phyloP scores from a whole-genome alignment of 2,329 filamentous ascomycete genomes.

The Verticillium dahliae region DNA sequence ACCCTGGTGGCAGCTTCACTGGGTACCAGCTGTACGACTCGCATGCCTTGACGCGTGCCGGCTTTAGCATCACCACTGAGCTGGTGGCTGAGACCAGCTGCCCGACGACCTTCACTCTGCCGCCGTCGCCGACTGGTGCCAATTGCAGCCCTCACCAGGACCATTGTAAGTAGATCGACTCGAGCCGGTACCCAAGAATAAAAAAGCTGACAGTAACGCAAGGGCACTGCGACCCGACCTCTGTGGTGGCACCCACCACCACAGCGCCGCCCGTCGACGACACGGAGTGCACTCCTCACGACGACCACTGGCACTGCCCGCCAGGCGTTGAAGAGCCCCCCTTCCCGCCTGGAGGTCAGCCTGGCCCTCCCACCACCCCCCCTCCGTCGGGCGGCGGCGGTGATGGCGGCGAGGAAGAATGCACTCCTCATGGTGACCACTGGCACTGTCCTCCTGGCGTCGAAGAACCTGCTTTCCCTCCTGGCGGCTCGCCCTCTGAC shows the following conservation, averaged over 20 bases:
- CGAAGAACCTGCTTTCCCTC: neutral
- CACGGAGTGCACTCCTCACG: neutral
- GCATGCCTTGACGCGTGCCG: slow-evolving; percentile 12
- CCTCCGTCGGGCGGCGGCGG: neutral
- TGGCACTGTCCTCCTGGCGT: slow-evolving; percentile 13
- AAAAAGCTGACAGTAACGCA: neutral
- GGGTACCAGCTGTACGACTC: slow-evolving; percentile 15
- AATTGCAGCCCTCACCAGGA: slow-evolving; percentile 1
- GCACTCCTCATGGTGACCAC: slow-evolving; percentile 2
- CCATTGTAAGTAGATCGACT: slow-evolving; percentile 1
- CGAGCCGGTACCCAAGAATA: too few relatives aligned
- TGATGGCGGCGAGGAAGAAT: neutral
- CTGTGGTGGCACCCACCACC: slow-evolving; percentile 9
- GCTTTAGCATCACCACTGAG: slow-evolving; percentile 13
- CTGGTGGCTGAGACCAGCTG: slow-evolving; percentile 4
- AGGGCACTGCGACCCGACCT: slow-evolving; percentile 13
- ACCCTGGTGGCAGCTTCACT: slow-evolving; percentile 12
- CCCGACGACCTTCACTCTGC: neutral
- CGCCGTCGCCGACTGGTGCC: neutral
- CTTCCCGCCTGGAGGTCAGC: neutral
- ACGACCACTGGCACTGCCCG: slow-evolving; percentile 8
- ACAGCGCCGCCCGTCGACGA: slow-evolving; percentile 2
- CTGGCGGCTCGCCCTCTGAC: neutral
- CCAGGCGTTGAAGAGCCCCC: slow-evolving; percentile 1
- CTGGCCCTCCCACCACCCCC: neutral